phyloP scores from a whole-genome alignment of 257 asterid genomes.

The Solanum pimpinellifolium region DNA sequence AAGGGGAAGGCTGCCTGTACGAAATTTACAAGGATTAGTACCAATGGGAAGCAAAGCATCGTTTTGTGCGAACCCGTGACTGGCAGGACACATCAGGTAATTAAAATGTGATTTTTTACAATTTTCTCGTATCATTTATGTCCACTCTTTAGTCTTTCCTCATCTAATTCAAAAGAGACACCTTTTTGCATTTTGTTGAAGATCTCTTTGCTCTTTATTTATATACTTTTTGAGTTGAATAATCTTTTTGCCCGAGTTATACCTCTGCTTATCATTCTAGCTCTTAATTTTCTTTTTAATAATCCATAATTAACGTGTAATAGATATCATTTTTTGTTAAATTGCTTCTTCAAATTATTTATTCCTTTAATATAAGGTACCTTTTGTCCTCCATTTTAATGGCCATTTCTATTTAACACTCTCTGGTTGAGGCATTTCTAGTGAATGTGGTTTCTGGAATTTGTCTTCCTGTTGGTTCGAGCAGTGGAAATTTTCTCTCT shows the following conservation, averaged over 20 bases:
- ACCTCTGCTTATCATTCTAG: background rate
- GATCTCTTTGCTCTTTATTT: background rate
- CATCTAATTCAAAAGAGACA: background rate
- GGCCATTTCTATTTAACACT: background rate
- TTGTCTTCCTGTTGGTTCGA: background rate
- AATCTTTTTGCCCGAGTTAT: background rate
- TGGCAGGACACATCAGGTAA: slow-evolving; percentile 97
- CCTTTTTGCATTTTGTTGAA: background rate
- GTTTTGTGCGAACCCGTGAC: slow-evolving; percentile 82
- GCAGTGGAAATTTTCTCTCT: background rate
- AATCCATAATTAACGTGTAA: background rate
- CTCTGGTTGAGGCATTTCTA: background rate
- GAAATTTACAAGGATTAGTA: slow-evolving; percentile 74
- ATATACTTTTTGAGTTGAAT: background rate
- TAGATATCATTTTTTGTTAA: background rate
- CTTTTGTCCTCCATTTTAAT: background rate
- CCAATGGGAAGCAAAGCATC: slow-evolving; percentile 71
- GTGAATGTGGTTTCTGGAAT: background rate
- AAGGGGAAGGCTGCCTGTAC: slow-evolving; percentile 89
- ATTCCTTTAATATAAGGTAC: background rate
- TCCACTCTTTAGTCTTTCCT: background rate
- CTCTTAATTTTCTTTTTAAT: background rate
- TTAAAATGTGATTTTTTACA: background rate
- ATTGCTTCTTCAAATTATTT: background rate
- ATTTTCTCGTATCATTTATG: background rate